A percentile compares a stretch with the other conserved stretches of the same genome.
phyloP scores from a whole-genome alignment of 2,329 filamentous ascomycete species.

The Aspergillus hiratsukae region DNA sequence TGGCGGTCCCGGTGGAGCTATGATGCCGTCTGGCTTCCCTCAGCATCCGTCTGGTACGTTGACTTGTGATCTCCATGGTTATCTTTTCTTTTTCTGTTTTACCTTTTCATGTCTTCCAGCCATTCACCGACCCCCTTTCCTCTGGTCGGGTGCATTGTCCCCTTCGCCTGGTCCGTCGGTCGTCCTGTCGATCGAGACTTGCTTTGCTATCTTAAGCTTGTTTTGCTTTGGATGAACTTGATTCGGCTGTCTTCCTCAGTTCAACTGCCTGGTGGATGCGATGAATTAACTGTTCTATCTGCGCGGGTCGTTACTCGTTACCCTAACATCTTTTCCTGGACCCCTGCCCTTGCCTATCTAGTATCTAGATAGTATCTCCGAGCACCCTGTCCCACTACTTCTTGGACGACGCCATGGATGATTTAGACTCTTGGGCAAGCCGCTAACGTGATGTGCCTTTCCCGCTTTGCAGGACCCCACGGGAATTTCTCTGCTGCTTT shows the following conservation, averaged over 20 bases:
- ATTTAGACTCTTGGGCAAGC: conserved; percentile 9
- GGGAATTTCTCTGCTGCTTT: conserved; percentile 33
- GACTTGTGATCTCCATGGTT: conserved; percentile 2
- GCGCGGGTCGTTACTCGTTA: background rate
- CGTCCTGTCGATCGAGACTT: background rate
- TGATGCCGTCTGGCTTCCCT: conserved; percentile 35
- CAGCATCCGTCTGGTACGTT: conserved; percentile 34
- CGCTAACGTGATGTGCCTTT: conserved; percentile 19
- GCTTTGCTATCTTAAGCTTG: background rate
- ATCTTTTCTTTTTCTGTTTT: conserved; percentile 11
- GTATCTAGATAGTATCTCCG: background rate
- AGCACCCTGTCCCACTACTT: conserved; percentile 2
- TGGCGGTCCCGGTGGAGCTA: conserved; percentile 32
- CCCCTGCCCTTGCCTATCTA: background rate
- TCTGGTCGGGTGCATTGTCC: conserved; percentile 3
- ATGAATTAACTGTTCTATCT: background rate
- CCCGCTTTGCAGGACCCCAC: conserved; percentile 28
- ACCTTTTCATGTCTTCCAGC: conserved; percentile 1
- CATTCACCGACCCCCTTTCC: conserved; percentile 1
- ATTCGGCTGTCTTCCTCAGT: background rate
- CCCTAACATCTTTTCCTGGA: background rate
- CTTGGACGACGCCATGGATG: conserved; percentile 2
- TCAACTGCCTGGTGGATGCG: background rate
- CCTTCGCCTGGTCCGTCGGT: background rate
- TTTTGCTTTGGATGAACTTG: background rate